phyloP scores from a whole-genome alignment of 164 flowering plant genomes.

The Aristolochia contorta region DNA sequence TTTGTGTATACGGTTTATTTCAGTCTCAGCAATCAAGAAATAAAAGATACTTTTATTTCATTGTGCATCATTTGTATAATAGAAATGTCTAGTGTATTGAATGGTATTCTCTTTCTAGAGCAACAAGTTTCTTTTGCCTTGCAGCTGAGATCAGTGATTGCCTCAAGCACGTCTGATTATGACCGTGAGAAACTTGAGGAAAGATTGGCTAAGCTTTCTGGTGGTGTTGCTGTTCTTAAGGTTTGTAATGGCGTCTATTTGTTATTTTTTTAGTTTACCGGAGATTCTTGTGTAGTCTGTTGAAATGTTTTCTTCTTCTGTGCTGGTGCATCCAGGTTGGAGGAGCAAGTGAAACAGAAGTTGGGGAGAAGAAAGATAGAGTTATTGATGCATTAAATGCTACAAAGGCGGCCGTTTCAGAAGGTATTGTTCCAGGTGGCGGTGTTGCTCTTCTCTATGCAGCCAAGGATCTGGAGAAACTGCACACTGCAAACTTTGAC shows the following conservation, averaged over 20 bases:
- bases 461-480: constrained; percentile 74
- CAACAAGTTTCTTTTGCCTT: constrained; percentile 1
- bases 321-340: constrained; percentile 52
- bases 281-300: neutral
- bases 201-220: constrained; percentile 87
- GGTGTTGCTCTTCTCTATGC: constrained; percentile 98
- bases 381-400: constrained; percentile 96
- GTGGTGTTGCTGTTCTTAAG: constrained; percentile 94
- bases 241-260: constrained; percentile 16
- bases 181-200: constrained; percentile 91
- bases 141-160: constrained; percentile 71
- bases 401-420: constrained; percentile 94
- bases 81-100: no score
- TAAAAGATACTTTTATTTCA: no score
- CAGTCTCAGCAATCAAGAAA: no score
- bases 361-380: constrained; percentile 91
- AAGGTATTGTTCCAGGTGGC: constrained; percentile 95
- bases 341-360: constrained; percentile 97
- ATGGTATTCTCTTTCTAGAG: neutral
- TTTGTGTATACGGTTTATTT: no score
- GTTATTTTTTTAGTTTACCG: neutral
- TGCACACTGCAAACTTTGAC: constrained; percentile 85
- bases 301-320: neutral
- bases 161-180: constrained; percentile 76
- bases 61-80: no score